Percentiles rank a stretch among this genome's conserved stretches.
Conservation (phyloP, 176 grass and related monocot genomes). For the Typha latifolia region DNA sequence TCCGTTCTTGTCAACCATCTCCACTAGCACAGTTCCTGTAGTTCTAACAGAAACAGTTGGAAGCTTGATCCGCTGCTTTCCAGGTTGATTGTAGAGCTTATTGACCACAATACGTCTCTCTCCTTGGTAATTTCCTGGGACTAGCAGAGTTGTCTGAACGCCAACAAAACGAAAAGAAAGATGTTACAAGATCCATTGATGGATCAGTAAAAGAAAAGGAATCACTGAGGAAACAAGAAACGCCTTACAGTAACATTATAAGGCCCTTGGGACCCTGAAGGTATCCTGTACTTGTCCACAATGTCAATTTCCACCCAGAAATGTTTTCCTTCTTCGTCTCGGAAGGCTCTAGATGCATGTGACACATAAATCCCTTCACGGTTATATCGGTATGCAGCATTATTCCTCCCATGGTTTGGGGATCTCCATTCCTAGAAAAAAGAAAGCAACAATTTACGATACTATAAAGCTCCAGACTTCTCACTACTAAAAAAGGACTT, state of each 20-base stretch:
- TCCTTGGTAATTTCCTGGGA: slow-evolving; percentile 94
- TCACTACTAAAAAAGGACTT: background rate
- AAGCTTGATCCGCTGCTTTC: slow-evolving; percentile 70
- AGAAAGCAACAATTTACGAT: background rate
- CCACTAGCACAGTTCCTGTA: slow-evolving; percentile 65
- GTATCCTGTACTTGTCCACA: slow-evolving; percentile 71
- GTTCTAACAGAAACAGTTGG: slow-evolving; percentile 96
- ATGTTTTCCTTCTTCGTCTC: slow-evolving; percentile 87
- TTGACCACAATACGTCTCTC: slow-evolving; percentile 60
- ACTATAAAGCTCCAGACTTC: background rate
- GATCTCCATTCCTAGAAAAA: slow-evolving; percentile 78
- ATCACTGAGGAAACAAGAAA: background rate
- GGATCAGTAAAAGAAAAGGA: background rate
- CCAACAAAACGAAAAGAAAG: slow-evolving; percentile 14
- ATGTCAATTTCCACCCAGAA: slow-evolving; percentile 92
- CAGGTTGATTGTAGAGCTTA: slow-evolving; percentile 47
- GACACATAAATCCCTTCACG: slow-evolving; percentile 61
- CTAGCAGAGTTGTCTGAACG: slow-evolving; percentile 81
- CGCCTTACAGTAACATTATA: slow-evolving; percentile 82
- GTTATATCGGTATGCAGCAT: slow-evolving; percentile 56
- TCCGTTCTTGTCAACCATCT: slow-evolving; percentile 93
- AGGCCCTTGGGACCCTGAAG: slow-evolving; percentile 77
- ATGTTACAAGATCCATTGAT: slow-evolving; percentile 12
- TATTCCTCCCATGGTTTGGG: slow-evolving; percentile 75
- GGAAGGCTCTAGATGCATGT: slow-evolving; percentile 62